Evolutionary conservation across 306 rosid species (phyloP), one percentile per base, ranked within the genome.

Genomic region (Fragaria iinumae): DNA sequence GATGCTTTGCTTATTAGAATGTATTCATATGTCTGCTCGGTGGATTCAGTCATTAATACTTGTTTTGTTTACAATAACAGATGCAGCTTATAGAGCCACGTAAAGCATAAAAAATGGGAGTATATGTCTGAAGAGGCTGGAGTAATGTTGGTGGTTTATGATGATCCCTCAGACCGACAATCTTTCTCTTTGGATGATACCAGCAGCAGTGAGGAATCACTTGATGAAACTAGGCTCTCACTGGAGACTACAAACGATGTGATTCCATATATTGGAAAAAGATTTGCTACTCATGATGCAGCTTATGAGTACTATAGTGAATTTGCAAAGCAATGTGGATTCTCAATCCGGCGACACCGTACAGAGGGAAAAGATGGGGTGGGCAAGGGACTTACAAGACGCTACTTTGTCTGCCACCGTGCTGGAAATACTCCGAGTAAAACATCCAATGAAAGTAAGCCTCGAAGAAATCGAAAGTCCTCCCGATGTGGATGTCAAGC

Each of bases 401-500:
- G 97, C 74, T 91, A 91, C 93, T 93, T 93, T 79, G 97, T 93
- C 44, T 91, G 98, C 67, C 98, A 93, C 81, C 96, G 97, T 60
- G 98, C 98, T 76, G 98, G 98, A 8, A 94, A 90, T 72, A 94
- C 97, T 68, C 98, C 98, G 76, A 83, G 75, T 47, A 94, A 94
- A 82, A 76, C 82, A 36, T 85, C 93, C 23, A 86, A 63, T 11
- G 89, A 94, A 67, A 91, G 86, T 77, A 94, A 94, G 81, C 97
- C 98, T 71, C 96, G 91, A 83, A 88, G 98, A 70, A 94, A 94
- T 55, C 76, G 97, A 76, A 94, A 94, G 77, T 94, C 98, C 71
- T 94, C 97, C n/a, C 83, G 97, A 1, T 94, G 98, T 78, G 97
- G 96, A 69, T 94, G 98, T 73, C 97, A 89, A 78, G 98, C 97